Conservation (phyloP, 371 early-diverging fungal genomes). For the Mortierella sp. region DNA sequence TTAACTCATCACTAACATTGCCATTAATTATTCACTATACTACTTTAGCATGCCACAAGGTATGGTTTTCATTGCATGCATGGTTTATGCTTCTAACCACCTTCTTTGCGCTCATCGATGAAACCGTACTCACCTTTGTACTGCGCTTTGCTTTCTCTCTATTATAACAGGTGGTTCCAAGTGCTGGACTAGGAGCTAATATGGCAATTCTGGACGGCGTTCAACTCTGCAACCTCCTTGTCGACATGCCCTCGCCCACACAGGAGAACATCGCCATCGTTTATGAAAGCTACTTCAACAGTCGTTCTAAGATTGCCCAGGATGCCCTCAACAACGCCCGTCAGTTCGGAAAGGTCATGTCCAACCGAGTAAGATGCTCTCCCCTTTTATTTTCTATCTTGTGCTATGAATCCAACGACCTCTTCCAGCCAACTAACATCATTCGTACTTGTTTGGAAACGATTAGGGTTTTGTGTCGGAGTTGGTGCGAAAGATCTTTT, state of each 20-base stretch:
- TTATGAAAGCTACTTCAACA: conserved; percentile 43
- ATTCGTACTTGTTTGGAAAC: background rate
- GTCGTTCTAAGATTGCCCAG: conserved; percentile 43
- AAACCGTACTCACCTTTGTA: background rate
- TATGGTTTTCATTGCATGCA: background rate
- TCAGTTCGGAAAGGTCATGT: conserved; percentile 57
- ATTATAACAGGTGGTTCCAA: conserved; percentile 40
- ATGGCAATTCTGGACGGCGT: conserved; percentile 51
- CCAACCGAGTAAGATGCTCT: conserved; percentile 30
- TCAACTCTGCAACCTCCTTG: conserved; percentile 44
- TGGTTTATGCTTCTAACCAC: background rate
- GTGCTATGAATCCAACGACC: background rate
- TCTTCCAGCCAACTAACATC: background rate
- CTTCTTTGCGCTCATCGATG: background rate
- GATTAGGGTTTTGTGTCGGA: conserved; percentile 36
- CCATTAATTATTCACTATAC: background rate
- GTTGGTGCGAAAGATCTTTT: conserved; percentile 43
- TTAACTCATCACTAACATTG: background rate
- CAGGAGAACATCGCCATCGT: conserved; percentile 36
- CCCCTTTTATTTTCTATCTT: background rate
- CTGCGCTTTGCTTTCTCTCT: background rate
- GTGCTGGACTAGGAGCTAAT: conserved; percentile 54
- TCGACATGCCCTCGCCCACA: conserved; percentile 34
- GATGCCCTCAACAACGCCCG: conserved; percentile 45
- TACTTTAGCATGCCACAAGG: conserved; percentile 48